These are phyloP conservation scores for Hypoxylon rickii DNA, from an alignment of 495 filamentous ascomycete genomes.

Conservation along the genomic window DNA sequence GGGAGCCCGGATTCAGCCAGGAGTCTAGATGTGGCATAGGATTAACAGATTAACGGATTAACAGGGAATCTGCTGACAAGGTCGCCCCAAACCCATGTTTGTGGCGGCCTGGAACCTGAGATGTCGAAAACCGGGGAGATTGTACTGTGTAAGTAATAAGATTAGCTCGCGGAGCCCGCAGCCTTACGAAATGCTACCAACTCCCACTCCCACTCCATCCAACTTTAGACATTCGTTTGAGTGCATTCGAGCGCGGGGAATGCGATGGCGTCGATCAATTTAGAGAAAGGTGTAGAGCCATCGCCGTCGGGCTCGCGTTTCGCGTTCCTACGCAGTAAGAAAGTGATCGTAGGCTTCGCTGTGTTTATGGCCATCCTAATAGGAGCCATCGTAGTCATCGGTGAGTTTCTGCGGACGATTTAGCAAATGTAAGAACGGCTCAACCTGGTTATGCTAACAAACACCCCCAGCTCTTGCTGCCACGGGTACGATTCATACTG, in stretches of 20 bases:
- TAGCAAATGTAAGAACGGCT: neutral
- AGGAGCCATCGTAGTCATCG: conserved; percentile 15
- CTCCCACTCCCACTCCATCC: neutral
- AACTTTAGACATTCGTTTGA: neutral
- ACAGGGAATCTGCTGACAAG: no score
- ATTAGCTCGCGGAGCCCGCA: neutral
- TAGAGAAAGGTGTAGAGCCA: conserved; percentile 16
- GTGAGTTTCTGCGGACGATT: conserved; percentile 6
- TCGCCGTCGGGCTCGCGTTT: conserved; percentile 2
- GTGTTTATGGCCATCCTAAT: conserved; percentile 3
- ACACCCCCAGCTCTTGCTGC: conserved; percentile 10
- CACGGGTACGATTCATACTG: conserved; percentile 13
- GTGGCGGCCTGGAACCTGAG: no score
- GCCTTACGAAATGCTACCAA: neutral
- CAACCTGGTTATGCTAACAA: conserved; percentile 5
- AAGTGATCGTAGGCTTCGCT: conserved; percentile 12
- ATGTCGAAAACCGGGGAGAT: no score
- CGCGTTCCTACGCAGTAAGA: conserved; percentile 15
- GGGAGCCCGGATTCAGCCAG: neutral
- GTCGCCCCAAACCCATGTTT: no score
- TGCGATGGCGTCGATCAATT: conserved; percentile 7
- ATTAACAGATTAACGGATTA: conserved; percentile 16
- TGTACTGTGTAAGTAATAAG: no score
- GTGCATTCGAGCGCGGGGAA: neutral
- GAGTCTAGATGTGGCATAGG: no score